Base-by-base conservation (phyloP, 2,329 filamentous ascomycete species). In the Zasmidium cellare region DNA sequence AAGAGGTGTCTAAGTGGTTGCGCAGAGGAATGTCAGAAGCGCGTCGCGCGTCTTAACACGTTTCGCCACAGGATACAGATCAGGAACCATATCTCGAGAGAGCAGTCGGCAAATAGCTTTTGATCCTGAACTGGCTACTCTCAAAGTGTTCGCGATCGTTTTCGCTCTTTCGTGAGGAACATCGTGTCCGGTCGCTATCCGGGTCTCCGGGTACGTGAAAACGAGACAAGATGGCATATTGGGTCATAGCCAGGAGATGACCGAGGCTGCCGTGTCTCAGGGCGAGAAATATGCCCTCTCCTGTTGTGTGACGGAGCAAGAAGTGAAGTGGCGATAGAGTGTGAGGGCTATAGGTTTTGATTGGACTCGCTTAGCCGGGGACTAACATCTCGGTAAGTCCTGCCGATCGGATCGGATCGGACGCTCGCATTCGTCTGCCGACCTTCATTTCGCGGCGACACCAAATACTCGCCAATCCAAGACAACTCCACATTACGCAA, bases 21-120 rank as follows among this genome's bases (percentile, higher is more conserved):
- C 61, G 59, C 50, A 51, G 45, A 61, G 65, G 62, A 66, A 66
- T 66, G 63, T 57, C 24, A 58, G 49, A 55, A 3, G 53, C 56
- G 47, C 46, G 56, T 22, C 25, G 44, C 44, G 54, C 59, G 56
- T 55, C 51, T 50, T 22, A 16, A 47, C n/a, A 35, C 51, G 23
- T 31, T 25, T 22, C 24, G 41, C 50, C 57, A 53, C 53, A 56
- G 56, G 16, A 14, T n/a, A n/a, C n/a, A n/a, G n/a, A n/a, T n/a
- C n/a, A n/a, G n/a, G n/a, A n/a, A n/a, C 23, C 19, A 12, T 19
- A 23, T 18, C 11, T 46, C 18, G 23, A 2, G 19, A 12, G 45
- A 18, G 12, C 19, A 2, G 45, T 19, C 16, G 9, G 25, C n/a
- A n/a, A n/a, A n/a, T n/a, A n/a, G n/a, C n/a, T n/a, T n/a, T n/a